Evolutionary conservation across 106 monocot genomes (phyloP), one percentile per base, ranked within the genome.

Genomic region (Hemerocallis citrina): DNA sequence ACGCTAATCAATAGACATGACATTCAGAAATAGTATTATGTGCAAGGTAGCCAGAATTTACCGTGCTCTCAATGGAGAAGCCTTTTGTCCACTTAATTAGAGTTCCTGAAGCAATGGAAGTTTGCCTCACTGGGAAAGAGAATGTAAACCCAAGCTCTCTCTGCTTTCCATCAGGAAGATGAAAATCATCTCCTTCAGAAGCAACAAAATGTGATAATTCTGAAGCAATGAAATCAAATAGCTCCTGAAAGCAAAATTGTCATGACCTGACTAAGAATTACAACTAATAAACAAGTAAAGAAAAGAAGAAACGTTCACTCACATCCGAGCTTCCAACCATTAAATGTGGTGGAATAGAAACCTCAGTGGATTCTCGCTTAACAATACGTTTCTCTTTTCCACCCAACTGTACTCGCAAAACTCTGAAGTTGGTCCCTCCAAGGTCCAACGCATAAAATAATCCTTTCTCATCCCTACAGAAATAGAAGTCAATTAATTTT

Each of bases 71-170:
- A 54, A 96, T 91, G 55, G 58, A 68, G 77, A 98, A 98, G 28
- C 91, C 96, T 49, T 98, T 98, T 23, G 96, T 98, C 96, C 96
- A 98, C 34, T 79, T 91, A 38, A 98, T 88, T 35, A 98, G 87
- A 38, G 68, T 82, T 15, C 96, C 96, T 11, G 96, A 91, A 11
- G 87, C 64, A 60, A 98, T 79, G 0, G 96, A 98, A 46, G 77
- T 70, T 65, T 91, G 96, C 42, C 79, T 81, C 63, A 98, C 96
- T 24, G 96, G 96, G 64, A 98, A 98, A 52, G 96, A 98, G 61
- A 98, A 98, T 5, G 96, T 98, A 66, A 98, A 98, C n/a, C 96
- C 96, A 27, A 98, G 74, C 62, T 91, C 96, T 62, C 87, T 81
- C 74, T 84, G 78, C 66, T 77, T 87, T 0, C 88, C 88, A 11